A percentile compares a stretch with the other conserved stretches of the same genome.
Conservation (phyloP, 2,329 filamentous ascomycete genomes). For the Laburnicola sp. region DNA sequence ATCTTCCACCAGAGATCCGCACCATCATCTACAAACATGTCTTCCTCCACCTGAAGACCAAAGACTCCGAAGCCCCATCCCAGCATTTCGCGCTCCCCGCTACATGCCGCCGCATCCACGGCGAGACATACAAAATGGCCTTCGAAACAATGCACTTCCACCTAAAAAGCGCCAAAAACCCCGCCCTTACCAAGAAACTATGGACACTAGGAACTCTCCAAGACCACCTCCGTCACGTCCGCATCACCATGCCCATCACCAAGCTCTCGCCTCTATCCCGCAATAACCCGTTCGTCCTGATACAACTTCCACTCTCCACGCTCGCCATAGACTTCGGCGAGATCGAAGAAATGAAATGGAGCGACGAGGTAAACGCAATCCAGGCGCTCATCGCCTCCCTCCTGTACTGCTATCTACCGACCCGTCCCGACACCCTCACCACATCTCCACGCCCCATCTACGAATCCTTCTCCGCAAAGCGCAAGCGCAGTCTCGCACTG, state of each 20-base stretch:
- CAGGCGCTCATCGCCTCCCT: constrained; percentile 6
- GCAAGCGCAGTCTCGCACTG: neutral
- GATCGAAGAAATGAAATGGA: neutral
- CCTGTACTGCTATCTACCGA: neutral
- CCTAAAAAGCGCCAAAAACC: neutral
- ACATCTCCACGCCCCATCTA: neutral
- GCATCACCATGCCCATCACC: neutral
- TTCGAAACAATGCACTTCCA: neutral
- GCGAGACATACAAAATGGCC: constrained; percentile 4
- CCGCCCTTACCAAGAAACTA: neutral
- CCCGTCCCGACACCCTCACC: no score
- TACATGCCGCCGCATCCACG: constrained; percentile 12
- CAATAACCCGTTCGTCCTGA: constrained; percentile 15
- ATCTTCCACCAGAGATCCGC: constrained; percentile 8
- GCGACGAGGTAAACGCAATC: neutral
- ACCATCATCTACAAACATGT: constrained; percentile 6
- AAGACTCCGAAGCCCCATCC: neutral
- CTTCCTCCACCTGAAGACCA: neutral
- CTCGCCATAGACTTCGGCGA: constrained; percentile 8
- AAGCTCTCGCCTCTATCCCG: constrained; percentile 3
- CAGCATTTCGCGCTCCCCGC: constrained; percentile 1
- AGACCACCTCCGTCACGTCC: constrained; percentile 7
- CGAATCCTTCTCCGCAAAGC: neutral
- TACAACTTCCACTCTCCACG: constrained; percentile 4
- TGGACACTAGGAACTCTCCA: constrained; percentile 1